A percentile compares a stretch with the other conserved stretches of the same genome.
These are phyloP conservation scores for Vitis vinifera DNA, from an alignment of 164 flowering plant genomes.

Conservation along the genomic window ASM3070453v1 NC_081817.1:222001-222500, in stretches of 20 bases:
- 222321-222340: not conserved
- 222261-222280: constrained; percentile 90
- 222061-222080: constrained; percentile 13
- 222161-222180: constrained; percentile 58
- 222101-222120: constrained; percentile 59
- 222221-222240: constrained; percentile 82
- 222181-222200: constrained; percentile 73
- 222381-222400: not conserved
- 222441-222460: not conserved
- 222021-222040: not conserved
- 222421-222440: not conserved
- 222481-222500: constrained; percentile 98
- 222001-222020: not conserved
- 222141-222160: constrained; percentile 84
- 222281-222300: constrained; percentile 72
- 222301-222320: not conserved
- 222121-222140: constrained; percentile 70
- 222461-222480: constrained; percentile 13
- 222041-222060: constrained; percentile 4
- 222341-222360: not conserved
- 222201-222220: constrained; percentile 88
- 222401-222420: not conserved
- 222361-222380: no score
- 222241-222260: constrained; percentile 85
- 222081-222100: constrained; percentile 59